phyloP scores from a whole-genome alignment of 129 eudicot genomes.

The Tagetes erecta region DNA sequence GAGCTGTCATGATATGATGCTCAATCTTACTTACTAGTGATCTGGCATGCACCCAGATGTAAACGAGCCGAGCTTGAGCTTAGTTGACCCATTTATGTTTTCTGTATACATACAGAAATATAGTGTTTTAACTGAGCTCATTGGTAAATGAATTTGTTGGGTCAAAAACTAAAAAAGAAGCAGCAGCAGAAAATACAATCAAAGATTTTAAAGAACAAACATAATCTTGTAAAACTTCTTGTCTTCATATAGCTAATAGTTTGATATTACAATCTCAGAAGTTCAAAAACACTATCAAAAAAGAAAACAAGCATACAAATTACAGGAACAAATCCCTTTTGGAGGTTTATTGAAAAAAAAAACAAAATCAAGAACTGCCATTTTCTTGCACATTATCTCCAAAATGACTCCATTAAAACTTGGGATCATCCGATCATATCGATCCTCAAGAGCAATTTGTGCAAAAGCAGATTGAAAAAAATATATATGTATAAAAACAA shows the following conservation, averaged over 20 bases:
- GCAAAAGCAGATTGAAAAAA: constrained; percentile 27
- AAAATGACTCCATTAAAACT: constrained; percentile 44
- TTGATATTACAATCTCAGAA: constrained; percentile 28
- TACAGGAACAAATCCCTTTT: constrained; percentile 24
- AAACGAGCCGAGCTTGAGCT: background rate
- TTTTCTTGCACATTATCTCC: constrained; percentile 41
- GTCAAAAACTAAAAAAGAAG: background rate
- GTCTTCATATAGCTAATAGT: constrained; percentile 15
- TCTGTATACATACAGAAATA: too few species aligned
- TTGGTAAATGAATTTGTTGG: background rate
- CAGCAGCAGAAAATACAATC: background rate
- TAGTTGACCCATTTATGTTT: too few species aligned
- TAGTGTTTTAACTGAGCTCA: too few species aligned
- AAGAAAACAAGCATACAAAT: constrained; percentile 23
- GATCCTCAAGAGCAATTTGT: constrained; percentile 39
- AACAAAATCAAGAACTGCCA: constrained; percentile 22
- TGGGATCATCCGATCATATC: constrained; percentile 48
- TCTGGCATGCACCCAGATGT: background rate
- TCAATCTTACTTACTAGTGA: background rate
- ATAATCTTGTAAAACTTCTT: background rate
- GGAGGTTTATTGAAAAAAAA: constrained; percentile 27
- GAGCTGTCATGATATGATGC: constrained; percentile 17
- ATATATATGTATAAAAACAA: background rate
- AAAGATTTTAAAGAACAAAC: background rate
- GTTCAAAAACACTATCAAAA: constrained; percentile 19